Evolutionary conservation across 768 basidiomycete genomes (phyloP).

Genomic region (Tylopilus rubrobrunneus): DNA sequence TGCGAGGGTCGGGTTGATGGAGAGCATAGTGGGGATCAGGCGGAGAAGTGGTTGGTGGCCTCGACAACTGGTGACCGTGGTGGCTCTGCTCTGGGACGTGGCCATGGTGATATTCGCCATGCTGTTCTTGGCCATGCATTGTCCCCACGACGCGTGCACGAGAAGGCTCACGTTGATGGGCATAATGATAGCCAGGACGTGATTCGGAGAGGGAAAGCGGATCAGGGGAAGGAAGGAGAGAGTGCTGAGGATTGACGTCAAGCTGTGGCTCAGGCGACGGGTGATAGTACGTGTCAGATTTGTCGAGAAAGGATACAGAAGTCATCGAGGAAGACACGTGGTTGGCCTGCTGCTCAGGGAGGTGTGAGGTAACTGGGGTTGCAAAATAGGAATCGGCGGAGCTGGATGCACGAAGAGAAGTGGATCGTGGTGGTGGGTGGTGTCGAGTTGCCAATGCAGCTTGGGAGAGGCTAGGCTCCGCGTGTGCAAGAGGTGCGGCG

Average conservation of each 20-base stretch:
- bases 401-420: constrained; percentile 17
- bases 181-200: constrained; percentile 28
- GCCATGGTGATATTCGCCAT: constrained; percentile 24
- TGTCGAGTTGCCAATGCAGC: constrained; percentile 19
- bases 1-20: constrained; percentile 16
- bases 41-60: constrained; percentile 15
- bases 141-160: constrained; percentile 27
- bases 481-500: constrained; percentile 27
- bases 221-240: constrained; percentile 24
- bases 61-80: constrained; percentile 14
- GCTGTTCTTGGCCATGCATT: constrained; percentile 21
- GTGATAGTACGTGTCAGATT: constrained; percentile 25
- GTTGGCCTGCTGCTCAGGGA: constrained; percentile 20
- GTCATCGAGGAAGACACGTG: constrained; percentile 28
- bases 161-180: constrained; percentile 22
- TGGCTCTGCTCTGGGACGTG: constrained; percentile 21
- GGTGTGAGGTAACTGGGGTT: constrained; percentile 13
- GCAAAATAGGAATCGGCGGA: constrained; percentile 25
- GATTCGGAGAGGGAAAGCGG: constrained; percentile 30
- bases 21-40: constrained; percentile 18
- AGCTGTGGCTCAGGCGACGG: constrained; percentile 25
- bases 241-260: constrained; percentile 29
- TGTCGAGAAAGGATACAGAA: constrained; percentile 24
- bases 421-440: constrained; percentile 16
- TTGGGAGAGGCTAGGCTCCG: constrained; percentile 27